Evolutionary conservation across 2,329 filamentous ascomycete genomes (phyloP).

Genomic region (Neurospora sp.): DNA sequence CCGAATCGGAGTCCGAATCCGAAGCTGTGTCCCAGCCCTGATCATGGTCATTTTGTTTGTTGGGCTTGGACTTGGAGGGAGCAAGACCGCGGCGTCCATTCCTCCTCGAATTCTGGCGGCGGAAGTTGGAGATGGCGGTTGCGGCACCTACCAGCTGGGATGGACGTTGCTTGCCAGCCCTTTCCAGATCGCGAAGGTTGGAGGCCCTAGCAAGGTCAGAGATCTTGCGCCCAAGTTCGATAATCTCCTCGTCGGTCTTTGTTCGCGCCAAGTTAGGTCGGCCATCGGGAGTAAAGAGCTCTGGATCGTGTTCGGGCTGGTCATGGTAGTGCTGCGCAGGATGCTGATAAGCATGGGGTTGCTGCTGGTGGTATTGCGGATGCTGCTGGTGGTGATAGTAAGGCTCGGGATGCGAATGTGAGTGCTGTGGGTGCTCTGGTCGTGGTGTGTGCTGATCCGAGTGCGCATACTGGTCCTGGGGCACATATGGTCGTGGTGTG

Average conservation of each 20-base stretch:
- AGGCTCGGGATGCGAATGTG: neutral
- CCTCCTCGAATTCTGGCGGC: conserved; percentile 28
- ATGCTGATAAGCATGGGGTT: neutral
- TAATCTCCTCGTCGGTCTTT: conserved; percentile 48
- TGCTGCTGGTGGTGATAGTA: neutral
- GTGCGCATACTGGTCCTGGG: neutral
- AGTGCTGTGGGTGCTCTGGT: neutral
- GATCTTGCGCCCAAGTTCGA: conserved; percentile 44
- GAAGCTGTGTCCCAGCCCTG: conserved; percentile 31
- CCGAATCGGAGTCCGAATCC: conserved; percentile 45
- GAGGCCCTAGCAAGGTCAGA: conserved; percentile 42
- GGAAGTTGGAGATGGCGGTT: conserved; percentile 31
- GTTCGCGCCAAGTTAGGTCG: conserved; percentile 21
- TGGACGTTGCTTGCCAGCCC: conserved; percentile 29
- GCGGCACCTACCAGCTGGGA: conserved; percentile 31
- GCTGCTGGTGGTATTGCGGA: neutral
- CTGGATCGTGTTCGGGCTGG: conserved; percentile 3
- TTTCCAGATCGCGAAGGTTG: conserved; percentile 39
- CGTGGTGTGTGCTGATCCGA: neutral
- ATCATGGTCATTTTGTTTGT: conserved; percentile 33
- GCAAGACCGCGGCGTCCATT: conserved; percentile 15
- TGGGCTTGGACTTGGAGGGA: conserved; percentile 25
- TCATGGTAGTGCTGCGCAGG: conserved; percentile 2
- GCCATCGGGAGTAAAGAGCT: conserved; percentile 16
- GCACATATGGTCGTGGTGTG: neutral